Conservation (phyloP, 2,329 filamentous ascomycete genomes). For the Colletotrichum cuscutae region DNA sequence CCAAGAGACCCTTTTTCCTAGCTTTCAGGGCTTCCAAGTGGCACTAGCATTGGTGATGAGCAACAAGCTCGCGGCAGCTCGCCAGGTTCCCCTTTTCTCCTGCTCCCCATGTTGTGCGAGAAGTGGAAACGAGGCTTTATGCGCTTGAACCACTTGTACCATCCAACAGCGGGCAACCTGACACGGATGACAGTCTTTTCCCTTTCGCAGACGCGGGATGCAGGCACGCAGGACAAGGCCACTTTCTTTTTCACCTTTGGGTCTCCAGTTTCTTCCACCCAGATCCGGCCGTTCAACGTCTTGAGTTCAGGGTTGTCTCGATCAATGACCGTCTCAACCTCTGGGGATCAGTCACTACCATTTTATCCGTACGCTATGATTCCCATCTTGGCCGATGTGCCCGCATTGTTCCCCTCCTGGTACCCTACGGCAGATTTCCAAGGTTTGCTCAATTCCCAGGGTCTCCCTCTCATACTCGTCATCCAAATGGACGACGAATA, state of each 20-base stretch:
- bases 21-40: background rate
- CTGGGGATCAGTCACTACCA: background rate
- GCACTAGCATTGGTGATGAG: slow-evolving; percentile 23
- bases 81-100: slow-evolving; percentile 31
- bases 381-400: background rate
- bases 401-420: slow-evolving; percentile 24
- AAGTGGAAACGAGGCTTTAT: slow-evolving; percentile 28
- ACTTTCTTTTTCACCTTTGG: background rate
- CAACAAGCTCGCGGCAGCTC: slow-evolving; percentile 13
- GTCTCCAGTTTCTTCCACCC: background rate
- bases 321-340: background rate
- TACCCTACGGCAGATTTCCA: background rate
- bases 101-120: slow-evolving; percentile 9
- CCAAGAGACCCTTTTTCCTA: background rate
- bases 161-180: slow-evolving; percentile 29
- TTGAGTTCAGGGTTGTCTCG: background rate
- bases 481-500: background rate
- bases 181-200: slow-evolving; percentile 1
- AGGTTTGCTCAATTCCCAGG: slow-evolving; percentile 11
- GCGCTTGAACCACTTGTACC: slow-evolving; percentile 11
- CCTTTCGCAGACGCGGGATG: background rate
- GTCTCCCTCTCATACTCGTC: slow-evolving; percentile 23
- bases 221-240: slow-evolving; percentile 1
- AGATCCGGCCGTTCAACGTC: background rate
- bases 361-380: background rate